Conservation (phyloP, 129 eudicot genomes). For the Silybum marianum region DNA sequence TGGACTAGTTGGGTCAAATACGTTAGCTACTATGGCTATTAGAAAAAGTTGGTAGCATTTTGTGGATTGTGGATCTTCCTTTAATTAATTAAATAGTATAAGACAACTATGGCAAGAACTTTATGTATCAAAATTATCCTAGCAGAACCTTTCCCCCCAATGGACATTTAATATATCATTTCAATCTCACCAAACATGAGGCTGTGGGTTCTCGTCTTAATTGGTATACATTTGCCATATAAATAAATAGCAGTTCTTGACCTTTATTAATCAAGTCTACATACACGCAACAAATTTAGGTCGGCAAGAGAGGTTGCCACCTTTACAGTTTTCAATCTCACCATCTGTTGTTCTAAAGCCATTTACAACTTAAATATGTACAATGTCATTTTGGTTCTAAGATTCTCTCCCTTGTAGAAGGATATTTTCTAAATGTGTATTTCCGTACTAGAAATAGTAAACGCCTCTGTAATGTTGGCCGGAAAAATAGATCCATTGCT, state of each 20-base stretch:
- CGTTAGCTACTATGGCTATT: neutral
- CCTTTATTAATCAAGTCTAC: neutral
- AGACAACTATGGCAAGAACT: neutral
- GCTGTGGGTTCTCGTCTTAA: constrained; percentile 10
- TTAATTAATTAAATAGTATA: neutral
- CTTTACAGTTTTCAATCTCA: neutral
- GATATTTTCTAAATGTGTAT: neutral
- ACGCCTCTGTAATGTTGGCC: constrained; percentile 16
- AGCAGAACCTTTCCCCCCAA: neutral
- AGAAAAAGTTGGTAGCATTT: constrained; percentile 6
- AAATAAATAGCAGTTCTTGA: constrained; percentile 5
- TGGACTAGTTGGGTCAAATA: constrained; percentile 3
- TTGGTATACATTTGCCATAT: neutral
- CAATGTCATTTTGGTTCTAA: neutral
- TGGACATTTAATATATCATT: neutral
- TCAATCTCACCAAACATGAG: constrained; percentile 12
- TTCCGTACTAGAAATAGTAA: constrained; percentile 10
- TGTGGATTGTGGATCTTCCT: neutral
- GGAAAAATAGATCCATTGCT: neutral
- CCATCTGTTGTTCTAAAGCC: neutral
- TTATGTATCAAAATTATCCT: neutral
- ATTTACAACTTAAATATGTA: neutral
- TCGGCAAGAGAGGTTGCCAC: constrained; percentile 6
- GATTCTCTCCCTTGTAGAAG: constrained; percentile 18
- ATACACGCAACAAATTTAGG: neutral